Evolutionary conservation across 352 stramenopile genomes (phyloP), one percentile per base, ranked within the genome.

Genomic region (Phytophthora chlamydospora): DNA sequence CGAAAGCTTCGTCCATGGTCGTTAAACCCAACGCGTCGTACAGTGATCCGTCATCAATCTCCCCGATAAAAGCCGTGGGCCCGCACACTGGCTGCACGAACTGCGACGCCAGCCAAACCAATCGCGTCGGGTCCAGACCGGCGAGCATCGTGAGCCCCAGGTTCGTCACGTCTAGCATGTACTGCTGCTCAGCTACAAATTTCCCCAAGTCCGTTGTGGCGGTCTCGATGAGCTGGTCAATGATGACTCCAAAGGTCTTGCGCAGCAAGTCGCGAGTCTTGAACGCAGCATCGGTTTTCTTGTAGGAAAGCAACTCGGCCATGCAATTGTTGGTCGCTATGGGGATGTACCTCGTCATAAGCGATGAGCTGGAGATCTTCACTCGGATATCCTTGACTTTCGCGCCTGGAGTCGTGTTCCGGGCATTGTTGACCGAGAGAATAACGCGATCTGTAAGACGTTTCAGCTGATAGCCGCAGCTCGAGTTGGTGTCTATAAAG

Each of bases 71-170:
- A 13, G 41, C 57, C 4, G 62, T 70, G n/a, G 47, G 62, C 4
- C 36, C 64, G 17, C 70, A 70, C 3, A 34, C 66, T n/a, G 69
- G 61, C 47, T 81, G 69, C 2, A 78, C 56, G 24, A 75, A 81
- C 29, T 78, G 58, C 4, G 61, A 59, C 1, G 54, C 69, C 48
- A 79, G 33, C 17, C 62, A 64, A 10, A 53, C 58, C 17, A 81
- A 54, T 4, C 69, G 44, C 0, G 64, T 82, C 9, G 73, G 68
- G 35, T 82, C 70, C 3, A 82, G 54, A 24, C 35, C 58, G 8
- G 67, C 36, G 13, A 82, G n/a, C 27, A 80, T 50, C 3, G 36
- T 41, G 4, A 72, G 64, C 7, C 73, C 70, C 33, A 78, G 47
- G 35, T 80, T 66, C n/a, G 67, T 49, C 1, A 68, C 59, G 42